Base-by-base conservation (phyloP, 140 eudicot species). In the Cichorium intybus region DNA sequence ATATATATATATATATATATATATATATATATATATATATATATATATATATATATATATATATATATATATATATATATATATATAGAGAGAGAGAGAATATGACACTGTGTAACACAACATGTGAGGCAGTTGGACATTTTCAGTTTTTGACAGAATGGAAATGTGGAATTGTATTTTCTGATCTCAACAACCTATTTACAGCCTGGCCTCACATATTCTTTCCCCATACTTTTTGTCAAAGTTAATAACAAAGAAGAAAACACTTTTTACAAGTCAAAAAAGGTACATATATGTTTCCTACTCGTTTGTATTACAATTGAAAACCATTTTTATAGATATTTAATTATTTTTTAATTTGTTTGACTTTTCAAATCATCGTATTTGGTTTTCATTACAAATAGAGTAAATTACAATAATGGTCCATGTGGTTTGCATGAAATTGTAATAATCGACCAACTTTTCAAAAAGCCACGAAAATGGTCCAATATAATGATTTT, bases 51-150 rank as follows among this genome's bases (percentile, higher is more conserved):
- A 29, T 29, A 29, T 29, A 29, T 29, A 29, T 29, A 29, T 29
- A 29, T 29, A 29, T 29, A 29, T 29, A 29, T 29, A 29, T 29
- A 29, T 29, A 27, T 5, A 27, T 5, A 27, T 5, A 27, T 2
- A 31, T 12, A 34, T 14, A 35, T 14, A 35, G 43, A 35, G 43
- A 35, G 43, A 35, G 43, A 35, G 43, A 35, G 43, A 35, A 15
- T 8, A 15, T 8, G 43, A 10, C 14, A 35, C 2, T 6, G 28
- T 64, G 69, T 51, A 51, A 62, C 77, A 71, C 70, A 61, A 37
- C 70, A 71, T 71, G 77, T 71, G 77, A 61, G 56, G 63, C 24
- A 27, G 77, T 71, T 62, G 77, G 77, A 61, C 64, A 37, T 6
- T 61, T 54, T 53, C 73, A 67, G 55, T 37, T 66, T 71, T 61